Base-by-base conservation (phyloP, 176 grass and related monocot genomes). In the Paspalum notatum region DNA sequence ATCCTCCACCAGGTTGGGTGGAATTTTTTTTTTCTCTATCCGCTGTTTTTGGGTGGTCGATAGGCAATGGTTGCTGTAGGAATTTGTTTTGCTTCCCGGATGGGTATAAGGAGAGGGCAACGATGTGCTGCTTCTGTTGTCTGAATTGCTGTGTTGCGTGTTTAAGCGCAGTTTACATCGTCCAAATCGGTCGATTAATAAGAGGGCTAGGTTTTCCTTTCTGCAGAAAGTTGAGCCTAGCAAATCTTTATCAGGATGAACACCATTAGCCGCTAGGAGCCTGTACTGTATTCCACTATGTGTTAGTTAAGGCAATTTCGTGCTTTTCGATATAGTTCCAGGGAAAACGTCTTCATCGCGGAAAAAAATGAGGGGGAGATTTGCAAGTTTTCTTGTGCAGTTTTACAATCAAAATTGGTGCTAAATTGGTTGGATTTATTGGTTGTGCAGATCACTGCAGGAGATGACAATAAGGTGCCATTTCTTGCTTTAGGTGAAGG, bases 401-500 rank as follows among this genome's bases (percentile, higher is more conserved):
- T 47, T 70, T 44, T 48, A 78, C 0, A 16, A 12, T 46, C 59
- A 73, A 12, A 56, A 58, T 1, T 9, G 56, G 46, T 56, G 50
- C 25, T 75, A 17, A 17, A 66, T 74, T 70, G 15, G 49, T 66
- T 77, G 26, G 3, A 50, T 72, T 51, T 70, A 49, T 84, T 72
- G 57, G 48, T 75, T 67, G 48, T 73, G 62, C 86, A 99, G 92
- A 80, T 67, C 55, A 69, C 71, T 0, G 27, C 11, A 0, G 87
- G 84, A 49, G 81, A 58, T 89, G 51, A 72, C 57, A 74, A 57
- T 37, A 89, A 89, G 71, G 43, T 86, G 22, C 92, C 92, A 25
- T 99, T 99, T 91, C 84, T 99, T 52, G 86, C 89, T 75, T 68
- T 99, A 59, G 90, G 84, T 5, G 92, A 95, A 91, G 90, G 90